These are phyloP conservation scores for Cucumis hystrix DNA, from an alignment of 306 rosid species.

Conservation along the genomic window DNA sequence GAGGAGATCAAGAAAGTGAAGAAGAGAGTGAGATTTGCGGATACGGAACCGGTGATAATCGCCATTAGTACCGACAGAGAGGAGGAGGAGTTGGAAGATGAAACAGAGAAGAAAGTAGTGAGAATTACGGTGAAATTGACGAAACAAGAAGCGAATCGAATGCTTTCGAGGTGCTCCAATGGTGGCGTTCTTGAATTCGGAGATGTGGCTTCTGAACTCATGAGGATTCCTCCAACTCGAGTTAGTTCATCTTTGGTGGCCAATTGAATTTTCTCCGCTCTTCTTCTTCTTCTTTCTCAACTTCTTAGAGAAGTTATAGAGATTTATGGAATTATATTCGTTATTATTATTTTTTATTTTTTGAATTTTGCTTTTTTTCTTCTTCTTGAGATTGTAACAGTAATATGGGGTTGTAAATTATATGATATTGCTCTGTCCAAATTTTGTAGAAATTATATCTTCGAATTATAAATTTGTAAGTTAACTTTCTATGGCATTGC, in stretches of 20 bases:
- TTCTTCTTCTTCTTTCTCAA: not conserved
- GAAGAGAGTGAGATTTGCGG: slow-evolving; percentile 8
- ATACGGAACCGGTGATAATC: slow-evolving; percentile 4
- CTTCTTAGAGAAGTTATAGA: not conserved
- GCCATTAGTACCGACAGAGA: not conserved
- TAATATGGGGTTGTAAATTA: not conserved
- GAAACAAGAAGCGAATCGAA: slow-evolving; percentile 9
- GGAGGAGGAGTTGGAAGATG: not conserved
- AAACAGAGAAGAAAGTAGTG: slow-evolving; percentile 3
- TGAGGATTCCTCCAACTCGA: not conserved
- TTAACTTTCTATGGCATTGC: no score
- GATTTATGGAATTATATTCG: not conserved
- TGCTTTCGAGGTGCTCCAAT: slow-evolving; percentile 7
- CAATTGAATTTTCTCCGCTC: not conserved
- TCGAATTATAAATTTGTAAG: no score
- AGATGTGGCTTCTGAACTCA: slow-evolving; percentile 8
- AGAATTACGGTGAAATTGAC: slow-evolving; percentile 9
- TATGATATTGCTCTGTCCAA: not conserved
- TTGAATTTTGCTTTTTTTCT: not conserved
- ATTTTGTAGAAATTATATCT: not conserved
- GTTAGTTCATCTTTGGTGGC: not conserved
- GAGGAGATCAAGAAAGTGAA: not conserved
- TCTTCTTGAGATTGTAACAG: not conserved
- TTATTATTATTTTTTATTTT: not conserved
- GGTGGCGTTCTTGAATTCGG: slow-evolving; percentile 5